Evolutionary conservation across 2,329 filamentous ascomycete genomes (phyloP).

Genomic region (Colletotrichum chlorophyti): DNA sequence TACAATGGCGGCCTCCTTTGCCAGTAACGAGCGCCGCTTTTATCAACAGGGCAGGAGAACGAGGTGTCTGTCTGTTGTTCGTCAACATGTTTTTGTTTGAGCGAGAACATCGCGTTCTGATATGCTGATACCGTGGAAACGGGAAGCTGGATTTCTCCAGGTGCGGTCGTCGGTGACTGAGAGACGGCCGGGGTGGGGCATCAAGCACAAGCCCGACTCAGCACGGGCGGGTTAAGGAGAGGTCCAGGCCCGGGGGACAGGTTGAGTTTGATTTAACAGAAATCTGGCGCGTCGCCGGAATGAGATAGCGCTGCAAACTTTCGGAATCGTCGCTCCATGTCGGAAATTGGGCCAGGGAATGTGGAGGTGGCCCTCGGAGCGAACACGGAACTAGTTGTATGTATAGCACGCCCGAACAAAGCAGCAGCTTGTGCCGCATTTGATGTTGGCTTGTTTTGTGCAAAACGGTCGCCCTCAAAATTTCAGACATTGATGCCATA

Average conservation of each 20-base stretch:
- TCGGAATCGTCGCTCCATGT: slow-evolving; percentile 19
- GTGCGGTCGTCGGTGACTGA: too few species aligned
- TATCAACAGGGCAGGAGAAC: not conserved
- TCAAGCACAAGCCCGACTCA: slow-evolving; percentile 11
- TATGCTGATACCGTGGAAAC: not conserved
- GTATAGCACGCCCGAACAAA: slow-evolving; percentile 8
- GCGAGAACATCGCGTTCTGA: too few species aligned
- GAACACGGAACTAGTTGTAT: slow-evolving; percentile 19
- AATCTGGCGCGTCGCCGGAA: slow-evolving; percentile 24
- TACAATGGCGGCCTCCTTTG: not conserved
- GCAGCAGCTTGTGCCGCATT: slow-evolving; percentile 12
- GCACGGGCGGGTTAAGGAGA: slow-evolving; percentile 18
- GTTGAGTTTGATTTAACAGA: slow-evolving; percentile 24
- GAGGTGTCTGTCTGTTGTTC: too few species aligned
- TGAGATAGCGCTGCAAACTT: slow-evolving; percentile 15
- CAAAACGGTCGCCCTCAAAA: not conserved
- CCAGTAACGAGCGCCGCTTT: not conserved
- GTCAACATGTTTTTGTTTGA: too few species aligned
- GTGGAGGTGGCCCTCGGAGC: slow-evolving; percentile 11
- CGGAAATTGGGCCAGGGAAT: slow-evolving; percentile 11
- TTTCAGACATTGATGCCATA: too few species aligned
- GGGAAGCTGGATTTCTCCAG: too few species aligned
- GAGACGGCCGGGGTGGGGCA: slow-evolving; percentile 23
- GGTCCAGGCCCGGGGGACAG: slow-evolving; percentile 10
- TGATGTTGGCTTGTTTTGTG: slow-evolving; percentile 1